Percentiles rank a stretch among this genome's conserved stretches.
These are phyloP conservation scores for Symbiodinium natans DNA, from an alignment of 73 alveolate species.

Conservation along the genomic window DNA sequence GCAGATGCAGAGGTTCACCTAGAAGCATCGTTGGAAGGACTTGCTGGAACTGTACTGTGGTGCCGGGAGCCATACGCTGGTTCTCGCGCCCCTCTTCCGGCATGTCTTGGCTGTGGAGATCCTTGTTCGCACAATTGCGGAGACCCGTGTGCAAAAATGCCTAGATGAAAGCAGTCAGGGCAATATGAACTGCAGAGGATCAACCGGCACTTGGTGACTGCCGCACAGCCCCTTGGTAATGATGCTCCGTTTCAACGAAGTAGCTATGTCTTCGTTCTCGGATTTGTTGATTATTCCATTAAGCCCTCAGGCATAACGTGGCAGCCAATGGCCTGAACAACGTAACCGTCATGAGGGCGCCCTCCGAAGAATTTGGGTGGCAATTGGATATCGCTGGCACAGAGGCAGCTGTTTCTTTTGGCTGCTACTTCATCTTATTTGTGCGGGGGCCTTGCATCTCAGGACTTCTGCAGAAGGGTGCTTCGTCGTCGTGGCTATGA, in stretches of 20 bases:
- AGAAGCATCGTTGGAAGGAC: too few relatives aligned
- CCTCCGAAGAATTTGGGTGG: constrained; percentile 46
- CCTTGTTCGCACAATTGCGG: not conserved
- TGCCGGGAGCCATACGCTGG: constrained; percentile 87
- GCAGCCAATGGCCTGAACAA: constrained; percentile 54
- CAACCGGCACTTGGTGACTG: constrained; percentile 66
- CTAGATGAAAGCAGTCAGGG: too few relatives aligned
- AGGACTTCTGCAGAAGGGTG: constrained; percentile 93
- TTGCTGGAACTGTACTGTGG: constrained; percentile 90
- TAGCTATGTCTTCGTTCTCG: not conserved
- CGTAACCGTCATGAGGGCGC: constrained; percentile 81
- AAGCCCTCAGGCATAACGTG: constrained; percentile 56
- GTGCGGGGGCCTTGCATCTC: not conserved
- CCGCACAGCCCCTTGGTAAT: constrained; percentile 47
- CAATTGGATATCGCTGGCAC: not conserved
- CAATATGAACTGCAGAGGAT: too few relatives aligned
- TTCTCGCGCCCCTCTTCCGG: constrained; percentile 80
- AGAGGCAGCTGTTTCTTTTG: too few relatives aligned
- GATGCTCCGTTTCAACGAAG: not conserved
- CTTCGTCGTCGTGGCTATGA: constrained; percentile 75
- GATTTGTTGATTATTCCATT: not conserved
- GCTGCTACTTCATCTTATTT: not conserved
- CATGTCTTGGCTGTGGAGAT: constrained; percentile 19
- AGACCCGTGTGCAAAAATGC: too few relatives aligned
- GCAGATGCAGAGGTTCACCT: too few relatives aligned